Percentiles rank a stretch among this genome's conserved stretches.
These are phyloP conservation scores for Plantago major DNA, from an alignment of 257 asterid genomes.

Conservation along the genomic window DNA sequence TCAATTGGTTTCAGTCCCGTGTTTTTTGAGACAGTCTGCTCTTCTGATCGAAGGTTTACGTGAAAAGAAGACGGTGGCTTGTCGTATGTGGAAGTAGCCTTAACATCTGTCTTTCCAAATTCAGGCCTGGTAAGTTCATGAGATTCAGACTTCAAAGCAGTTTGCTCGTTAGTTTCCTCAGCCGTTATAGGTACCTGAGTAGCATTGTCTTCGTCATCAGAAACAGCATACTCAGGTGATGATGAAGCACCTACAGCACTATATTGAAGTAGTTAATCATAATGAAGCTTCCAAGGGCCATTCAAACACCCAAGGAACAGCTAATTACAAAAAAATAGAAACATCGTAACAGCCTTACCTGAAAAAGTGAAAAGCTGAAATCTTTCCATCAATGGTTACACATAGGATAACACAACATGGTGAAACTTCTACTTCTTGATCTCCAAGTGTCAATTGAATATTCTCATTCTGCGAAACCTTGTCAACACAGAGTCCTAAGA, in stretches of 20 bases:
- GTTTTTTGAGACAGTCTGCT: constrained; percentile 24
- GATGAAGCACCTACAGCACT: constrained; percentile 53
- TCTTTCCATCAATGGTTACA: constrained; percentile 77
- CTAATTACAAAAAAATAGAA: constrained; percentile 14
- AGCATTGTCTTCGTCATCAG: constrained; percentile 44
- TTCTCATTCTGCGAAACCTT: constrained; percentile 64
- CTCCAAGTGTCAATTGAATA: constrained; percentile 51
- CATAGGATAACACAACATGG: constrained; percentile 79
- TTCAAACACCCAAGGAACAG: constrained; percentile 9
- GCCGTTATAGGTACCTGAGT: constrained; percentile 31
- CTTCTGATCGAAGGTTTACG: constrained; percentile 26
- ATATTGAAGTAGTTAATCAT: constrained; percentile 24
- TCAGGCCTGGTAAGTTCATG: constrained; percentile 23
- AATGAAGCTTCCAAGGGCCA: background rate
- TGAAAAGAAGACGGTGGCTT: constrained; percentile 23
- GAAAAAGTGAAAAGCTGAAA: constrained; percentile 74
- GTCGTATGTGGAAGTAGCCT: constrained; percentile 21
- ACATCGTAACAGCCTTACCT: constrained; percentile 45
- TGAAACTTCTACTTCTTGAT: constrained; percentile 65
- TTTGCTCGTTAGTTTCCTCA: constrained; percentile 25
- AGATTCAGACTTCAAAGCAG: constrained; percentile 23
- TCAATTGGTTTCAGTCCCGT: constrained; percentile 27
- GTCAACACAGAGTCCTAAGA: constrained; percentile 71
- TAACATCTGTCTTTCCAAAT: constrained; percentile 24
- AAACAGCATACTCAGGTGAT: constrained; percentile 34